Conservation (phyloP, 1,284 basidiomycete genomes). For the Cryptococcus sp. region DNA sequence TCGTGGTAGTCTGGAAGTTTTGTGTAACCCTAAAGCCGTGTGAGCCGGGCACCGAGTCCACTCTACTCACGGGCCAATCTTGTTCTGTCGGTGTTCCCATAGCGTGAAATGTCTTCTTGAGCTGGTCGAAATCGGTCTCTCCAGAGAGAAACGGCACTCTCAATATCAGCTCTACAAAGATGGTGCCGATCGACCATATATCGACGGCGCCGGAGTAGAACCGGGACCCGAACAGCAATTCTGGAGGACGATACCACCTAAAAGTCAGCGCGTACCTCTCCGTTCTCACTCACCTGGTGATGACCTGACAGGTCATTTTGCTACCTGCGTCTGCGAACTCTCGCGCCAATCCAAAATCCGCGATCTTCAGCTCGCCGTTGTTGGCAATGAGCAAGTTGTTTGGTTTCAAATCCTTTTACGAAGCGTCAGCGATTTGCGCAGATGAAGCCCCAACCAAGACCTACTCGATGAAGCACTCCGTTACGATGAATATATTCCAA, state of each 20-base stretch:
- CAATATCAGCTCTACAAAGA: constrained; percentile 87
- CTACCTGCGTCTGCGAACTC: constrained; percentile 79
- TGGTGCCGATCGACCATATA: constrained; percentile 98
- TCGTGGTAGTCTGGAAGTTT: constrained; percentile 86
- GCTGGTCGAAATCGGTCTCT: constrained; percentile 93
- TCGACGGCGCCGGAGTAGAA: constrained; percentile 98
- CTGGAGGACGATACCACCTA: constrained; percentile 97
- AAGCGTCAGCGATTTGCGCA: neutral
- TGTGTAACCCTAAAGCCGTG: constrained; percentile 69
- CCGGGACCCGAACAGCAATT: constrained; percentile 91
- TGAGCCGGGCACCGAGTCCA: neutral
- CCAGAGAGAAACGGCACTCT: constrained; percentile 90
- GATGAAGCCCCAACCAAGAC: constrained; percentile 26
- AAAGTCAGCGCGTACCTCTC: neutral
- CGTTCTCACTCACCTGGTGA: constrained; percentile 70
- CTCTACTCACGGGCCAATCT: constrained; percentile 82
- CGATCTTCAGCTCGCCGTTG: constrained; percentile 90
- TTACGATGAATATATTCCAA: constrained; percentile 96
- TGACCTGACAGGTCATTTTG: constrained; percentile 98
- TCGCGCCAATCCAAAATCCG: constrained; percentile 97
- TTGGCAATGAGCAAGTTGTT: constrained; percentile 96
- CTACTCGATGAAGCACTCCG: constrained; percentile 87
- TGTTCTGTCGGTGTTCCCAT: constrained; percentile 93
- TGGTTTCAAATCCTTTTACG: constrained; percentile 86
- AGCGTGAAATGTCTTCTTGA: constrained; percentile 91